Evolutionary conservation across 768 basidiomycete genomes (phyloP), one percentile per base, ranked within the genome.

Genomic region (Leccinum subgranulosum): DNA sequence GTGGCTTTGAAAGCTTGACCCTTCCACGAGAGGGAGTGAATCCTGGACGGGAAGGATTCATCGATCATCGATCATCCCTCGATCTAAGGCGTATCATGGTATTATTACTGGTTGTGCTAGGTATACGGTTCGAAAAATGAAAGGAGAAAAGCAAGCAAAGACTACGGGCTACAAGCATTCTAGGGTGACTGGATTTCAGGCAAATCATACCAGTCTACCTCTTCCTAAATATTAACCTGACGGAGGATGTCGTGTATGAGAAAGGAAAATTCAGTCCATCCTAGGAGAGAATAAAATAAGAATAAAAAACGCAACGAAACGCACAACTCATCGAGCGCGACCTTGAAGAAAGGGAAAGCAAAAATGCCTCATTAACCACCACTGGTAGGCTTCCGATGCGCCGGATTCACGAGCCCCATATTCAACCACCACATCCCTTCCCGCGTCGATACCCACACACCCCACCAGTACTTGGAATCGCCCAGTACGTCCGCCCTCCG

Each of bases 401-500:
- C 51, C 1, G 61, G 57, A 17, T 66, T 59, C 49, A 77, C 66
- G 14, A 84, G 68, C 31, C 76, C 79, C 57, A 86, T 66, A 51
- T 78, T 76, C 23, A 83, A 63, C 57, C 73, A 76, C 79, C 79
- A 82, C 5, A 72, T 70, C 3, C 74, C 64, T 47, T 80, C 70
- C 6, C 50, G 56, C 4, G 64, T 56, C 31, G 71, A 60, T 29
- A 70, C 58, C 71, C 71, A 73, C 39, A 67, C 51, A 1, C 82
- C 83, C 66, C 78, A 76, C 64, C 79, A 85, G 51, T 72, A 66
- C 55, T 76, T 74, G 53, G 73, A 69, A 39, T 74, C 73, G 1
- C 82, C 83, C 31, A 85, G 61, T 49, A 76, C 74, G 66, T 86
- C 85, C 43, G 79, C 75, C 34, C 84, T 75, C 60, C 66, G 75